Percentiles rank a stretch among this genome's conserved stretches.
These are phyloP conservation scores for Rosa lucieae DNA, from an alignment of 306 rosid genomes.

Conservation along the genomic window DNA sequence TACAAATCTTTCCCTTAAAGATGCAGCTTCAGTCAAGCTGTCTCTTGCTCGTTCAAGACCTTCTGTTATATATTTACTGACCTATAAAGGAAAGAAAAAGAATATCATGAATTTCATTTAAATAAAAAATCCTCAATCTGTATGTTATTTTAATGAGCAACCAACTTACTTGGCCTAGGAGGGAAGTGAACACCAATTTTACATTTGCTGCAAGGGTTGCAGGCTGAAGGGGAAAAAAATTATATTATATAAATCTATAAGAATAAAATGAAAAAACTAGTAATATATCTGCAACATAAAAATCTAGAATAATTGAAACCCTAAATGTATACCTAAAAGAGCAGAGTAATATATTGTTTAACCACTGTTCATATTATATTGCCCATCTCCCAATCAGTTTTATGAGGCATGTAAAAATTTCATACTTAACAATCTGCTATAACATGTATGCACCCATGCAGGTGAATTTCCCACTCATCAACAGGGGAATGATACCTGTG, in stretches of 20 bases:
- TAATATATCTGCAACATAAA: background rate
- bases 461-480: constrained; percentile 2
- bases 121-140: constrained; percentile 21
- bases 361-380: background rate
- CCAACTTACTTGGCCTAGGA: constrained; percentile 92
- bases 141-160: constrained; percentile 23
- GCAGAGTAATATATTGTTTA: background rate
- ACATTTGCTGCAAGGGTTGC: constrained; percentile 80
- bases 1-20: constrained; percentile 91
- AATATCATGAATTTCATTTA: background rate
- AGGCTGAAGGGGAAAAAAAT: constrained; percentile 44
- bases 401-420: background rate
- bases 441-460: background rate
- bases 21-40: constrained; percentile 87
- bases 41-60: constrained; percentile 98
- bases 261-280: constrained; percentile 9
- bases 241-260: background rate
- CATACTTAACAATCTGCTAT: background rate
- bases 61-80: constrained; percentile 92
- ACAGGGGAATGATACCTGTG: background rate
- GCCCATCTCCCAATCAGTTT: background rate
- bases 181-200: constrained; percentile 85
- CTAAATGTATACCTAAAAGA: background rate
- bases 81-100: constrained; percentile 41
- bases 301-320: constrained; percentile 10